These are phyloP conservation scores for Penicillium oxalicum DNA, from an alignment of 2,329 filamentous ascomycete species.

Conservation along the genomic window DNA sequence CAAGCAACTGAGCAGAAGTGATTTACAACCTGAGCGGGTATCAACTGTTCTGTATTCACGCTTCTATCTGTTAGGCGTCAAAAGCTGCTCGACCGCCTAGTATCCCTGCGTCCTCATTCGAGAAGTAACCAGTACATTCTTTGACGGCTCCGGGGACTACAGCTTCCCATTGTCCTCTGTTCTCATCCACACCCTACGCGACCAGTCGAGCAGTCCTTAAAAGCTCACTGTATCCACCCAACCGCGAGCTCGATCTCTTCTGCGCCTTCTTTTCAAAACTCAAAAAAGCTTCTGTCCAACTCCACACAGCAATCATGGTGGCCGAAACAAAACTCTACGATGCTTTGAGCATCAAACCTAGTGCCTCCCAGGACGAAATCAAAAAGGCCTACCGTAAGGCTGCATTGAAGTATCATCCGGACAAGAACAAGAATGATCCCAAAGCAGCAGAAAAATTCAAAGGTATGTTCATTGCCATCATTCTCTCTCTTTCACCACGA, in stretches of 20 bases:
- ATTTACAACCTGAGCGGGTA: no score
- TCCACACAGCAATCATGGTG: conserved; percentile 57
- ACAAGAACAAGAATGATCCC: conserved; percentile 95
- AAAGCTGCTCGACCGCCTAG: no score
- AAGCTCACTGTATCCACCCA: neutral
- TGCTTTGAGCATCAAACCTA: conserved; percentile 68
- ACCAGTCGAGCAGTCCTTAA: neutral
- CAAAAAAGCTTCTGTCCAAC: conserved; percentile 4
- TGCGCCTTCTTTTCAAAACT: conserved; percentile 4
- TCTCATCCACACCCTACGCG: no score
- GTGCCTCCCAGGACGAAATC: conserved; percentile 85
- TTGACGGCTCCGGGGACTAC: neutral
- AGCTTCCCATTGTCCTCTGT: neutral
- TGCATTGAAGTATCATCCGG: conserved; percentile 87
- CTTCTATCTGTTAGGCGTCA: no score
- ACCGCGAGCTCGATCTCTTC: neutral
- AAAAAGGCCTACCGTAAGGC: conserved; percentile 85
- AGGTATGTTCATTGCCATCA: conserved; percentile 37
- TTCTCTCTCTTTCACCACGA: neutral
- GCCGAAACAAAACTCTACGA: conserved; percentile 96
- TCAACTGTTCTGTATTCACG: no score
- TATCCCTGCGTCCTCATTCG: conserved; percentile 31
- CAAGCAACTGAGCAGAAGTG: no score
- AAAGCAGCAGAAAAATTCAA: conserved; percentile 91
- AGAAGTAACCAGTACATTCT: conserved; percentile 13